Evolutionary conservation across 2,329 filamentous ascomycete species (phyloP), one percentile per base, ranked within the genome.

Genomic region (Trichoderma citrinoviride): DNA sequence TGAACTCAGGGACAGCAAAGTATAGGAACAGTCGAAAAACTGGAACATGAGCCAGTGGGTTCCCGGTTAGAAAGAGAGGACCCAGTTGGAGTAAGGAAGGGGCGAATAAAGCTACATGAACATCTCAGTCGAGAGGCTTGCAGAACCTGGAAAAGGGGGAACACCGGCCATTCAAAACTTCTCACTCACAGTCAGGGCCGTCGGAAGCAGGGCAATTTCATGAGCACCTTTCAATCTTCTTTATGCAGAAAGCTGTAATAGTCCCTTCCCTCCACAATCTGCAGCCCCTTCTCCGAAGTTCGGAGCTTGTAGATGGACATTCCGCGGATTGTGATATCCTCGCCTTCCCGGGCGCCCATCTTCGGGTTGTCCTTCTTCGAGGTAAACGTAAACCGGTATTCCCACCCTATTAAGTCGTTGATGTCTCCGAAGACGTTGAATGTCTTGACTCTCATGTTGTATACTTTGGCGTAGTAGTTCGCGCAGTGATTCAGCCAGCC

Each of bases 171-270:
- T n/a, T n/a, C n/a, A n/a, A n/a, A n/a, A n/a, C n/a, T n/a, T n/a
- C n/a, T n/a, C n/a, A n/a, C n/a, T n/a, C n/a, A n/a, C n/a, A n/a
- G n/a, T n/a, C n/a, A n/a, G n/a, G n/a, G n/a, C n/a, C n/a, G n/a
- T n/a, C n/a, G n/a, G n/a, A n/a, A n/a, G n/a, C n/a, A n/a, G n/a
- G n/a, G n/a, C n/a, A n/a, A n/a, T n/a, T 23, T 47, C 21, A 23
- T 47, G 12, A 10, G 15, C 46, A 47, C 12, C 25, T 14, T 46
- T 41, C 46, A 58, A 33, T 47, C 41, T 14, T 47, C 27, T 14
- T 46, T 58, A 33, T 58, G 27, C 55, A 44, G 21, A n/a, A 58
- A 58, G 33, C 55, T 58, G 37, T 58, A 58, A 33, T 58, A 58
- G 19, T 58, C 55, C 29, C 55, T 58, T 25, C 46, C 19, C 41